Evolutionary conservation across 2,329 filamentous ascomycete species (phyloP).

Genomic region (Cordyceps cicadae): DNA sequence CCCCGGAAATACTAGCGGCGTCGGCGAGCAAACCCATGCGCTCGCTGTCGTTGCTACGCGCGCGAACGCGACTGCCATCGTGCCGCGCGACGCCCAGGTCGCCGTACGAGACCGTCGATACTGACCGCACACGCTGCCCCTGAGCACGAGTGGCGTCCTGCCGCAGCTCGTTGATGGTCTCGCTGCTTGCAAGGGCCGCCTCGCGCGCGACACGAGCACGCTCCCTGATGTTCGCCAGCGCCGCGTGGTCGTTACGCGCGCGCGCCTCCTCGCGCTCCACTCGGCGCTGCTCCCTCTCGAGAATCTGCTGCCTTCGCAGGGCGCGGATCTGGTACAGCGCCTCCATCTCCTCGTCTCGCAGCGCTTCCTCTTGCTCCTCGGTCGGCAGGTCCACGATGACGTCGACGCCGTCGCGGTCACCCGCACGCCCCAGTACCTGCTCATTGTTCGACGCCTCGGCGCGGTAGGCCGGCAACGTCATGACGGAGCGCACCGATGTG

Average conservation of each 20-base stretch:
- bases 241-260: slow-evolving; percentile 57
- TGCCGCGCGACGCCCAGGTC: slow-evolving; percentile 68
- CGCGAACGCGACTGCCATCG: slow-evolving; percentile 67
- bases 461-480: slow-evolving; percentile 84
- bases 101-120: slow-evolving; percentile 69
- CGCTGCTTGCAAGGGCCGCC: slow-evolving; percentile 29
- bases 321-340: slow-evolving; percentile 81
- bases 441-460: slow-evolving; percentile 65
- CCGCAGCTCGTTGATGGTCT: slow-evolving; percentile 53
- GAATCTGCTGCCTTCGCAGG: slow-evolving; percentile 64
- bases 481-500: slow-evolving; percentile 83
- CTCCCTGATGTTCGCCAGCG: slow-evolving; percentile 58
- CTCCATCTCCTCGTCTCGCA: slow-evolving; percentile 88
- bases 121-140: slow-evolving; percentile 54
- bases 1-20: slow-evolving; percentile 51
- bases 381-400: slow-evolving; percentile 80
- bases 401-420: slow-evolving; percentile 86
- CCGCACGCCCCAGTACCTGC: slow-evolving; percentile 76
- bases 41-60: slow-evolving; percentile 66
- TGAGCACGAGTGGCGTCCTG: slow-evolving; percentile 48
- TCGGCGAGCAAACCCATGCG: slow-evolving; percentile 62
- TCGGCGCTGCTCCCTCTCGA: slow-evolving; percentile 70
- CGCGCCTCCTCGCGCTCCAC: slow-evolving; percentile 63
- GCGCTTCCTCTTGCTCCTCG: slow-evolving; percentile 65
- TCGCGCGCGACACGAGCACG: slow-evolving; percentile 40